Base-by-base conservation (phyloP, 2,329 filamentous ascomycete genomes). In the Neofusicoccum ribis region DNA sequence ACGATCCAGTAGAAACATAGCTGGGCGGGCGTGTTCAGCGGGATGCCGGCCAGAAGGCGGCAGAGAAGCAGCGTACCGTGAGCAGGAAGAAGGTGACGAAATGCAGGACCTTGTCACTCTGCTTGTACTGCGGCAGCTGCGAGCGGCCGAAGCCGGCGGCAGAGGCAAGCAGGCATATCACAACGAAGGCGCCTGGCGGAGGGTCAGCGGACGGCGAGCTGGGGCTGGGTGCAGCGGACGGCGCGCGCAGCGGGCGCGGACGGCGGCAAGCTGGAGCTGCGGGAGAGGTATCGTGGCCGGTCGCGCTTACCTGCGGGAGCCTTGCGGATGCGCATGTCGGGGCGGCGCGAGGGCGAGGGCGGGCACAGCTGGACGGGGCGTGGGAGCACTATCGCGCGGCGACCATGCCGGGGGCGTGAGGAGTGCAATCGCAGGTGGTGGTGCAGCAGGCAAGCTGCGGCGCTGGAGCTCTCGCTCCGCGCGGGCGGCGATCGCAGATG, bases 1-100 rank as follows among this genome's bases (percentile, higher is more conserved):
- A 97, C 81, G 75, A 97, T 91, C 93, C 95, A 99, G 86, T 99
- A 99, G 84, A 98, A 98, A 70, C 86, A 75, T 49, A 84, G 71
- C 76, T 78, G 65, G 3, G 14, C 15, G 23, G n/a, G 6, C 5
- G 11, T 20, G 7, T 14, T 47, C 15, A 65, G 63, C 34, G 39
- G 23, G 23, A 23, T 23, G 23, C 0, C 23, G 0, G 23, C 3
- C 23, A n/a, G 5, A 17, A 14, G 14, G 11, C 7, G n/a, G 3
- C 39, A 56, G 17, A 34, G 39, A n/a, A 23, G 63, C 27, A 17
- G 69, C 72, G 81, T 69, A 91, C 79, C 15, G 94, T 97, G 62
- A 99, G 85, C 70, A 92, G 76, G 84, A 98, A 97, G 83, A 99
- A 98, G 72, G 91, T 93, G 66, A 93, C 68, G 71, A 91, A 85